Evolutionary conservation across 2,329 filamentous ascomycete genomes (phyloP), one percentile per base, ranked within the genome.

Genomic region (Fusarium aywerte): DNA sequence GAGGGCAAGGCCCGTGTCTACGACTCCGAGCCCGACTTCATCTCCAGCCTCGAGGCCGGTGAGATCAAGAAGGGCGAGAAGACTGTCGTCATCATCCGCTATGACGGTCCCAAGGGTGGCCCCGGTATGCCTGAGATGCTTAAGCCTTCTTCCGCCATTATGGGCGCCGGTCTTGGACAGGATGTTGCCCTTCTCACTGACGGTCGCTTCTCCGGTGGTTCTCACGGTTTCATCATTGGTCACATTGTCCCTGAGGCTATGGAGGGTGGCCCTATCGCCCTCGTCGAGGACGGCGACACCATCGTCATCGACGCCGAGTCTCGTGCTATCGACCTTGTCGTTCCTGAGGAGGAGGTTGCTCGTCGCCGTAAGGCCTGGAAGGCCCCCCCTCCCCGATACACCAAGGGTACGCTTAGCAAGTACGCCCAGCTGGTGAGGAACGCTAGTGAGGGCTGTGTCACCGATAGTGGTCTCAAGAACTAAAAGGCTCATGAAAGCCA

Each of bases 41-140:
- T 96, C 76, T 81, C 85, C 27, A 92, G 93, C 0, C 84, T 97
- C 15, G 90, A 91, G 79, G 83, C 85, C 42, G 92, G 92, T 54
- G 84, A 90, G 70, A 92, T 97, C 73, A 92, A 93, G 69, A 90
- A 91, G 76, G 90, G 90, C 67, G 92, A 97, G 79, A 96, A 97
- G 80, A 90, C 95, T 2, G 94, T 97, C 29, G 87, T 97, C 51
- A 89, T 97, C 56, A 95, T 97, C 73, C 91, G 94, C 50, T 97
- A 97, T 77, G 94, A 97, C 77, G 94, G 94, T 1, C 94, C 94
- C 63, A 96, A 95, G 81, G 94, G 94, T 69, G 94, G 94, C 0
- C 94, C 94, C 2, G 94, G 94, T 58, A 97, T 97, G 90, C 94
- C 93, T 31, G 94, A 97, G 81, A 95, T 97, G 84, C 83, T 97